Evolutionary conservation across 1,284 basidiomycete species (phyloP), one percentile per base, ranked within the genome.

Genomic region (Marasmius sp.): DNA sequence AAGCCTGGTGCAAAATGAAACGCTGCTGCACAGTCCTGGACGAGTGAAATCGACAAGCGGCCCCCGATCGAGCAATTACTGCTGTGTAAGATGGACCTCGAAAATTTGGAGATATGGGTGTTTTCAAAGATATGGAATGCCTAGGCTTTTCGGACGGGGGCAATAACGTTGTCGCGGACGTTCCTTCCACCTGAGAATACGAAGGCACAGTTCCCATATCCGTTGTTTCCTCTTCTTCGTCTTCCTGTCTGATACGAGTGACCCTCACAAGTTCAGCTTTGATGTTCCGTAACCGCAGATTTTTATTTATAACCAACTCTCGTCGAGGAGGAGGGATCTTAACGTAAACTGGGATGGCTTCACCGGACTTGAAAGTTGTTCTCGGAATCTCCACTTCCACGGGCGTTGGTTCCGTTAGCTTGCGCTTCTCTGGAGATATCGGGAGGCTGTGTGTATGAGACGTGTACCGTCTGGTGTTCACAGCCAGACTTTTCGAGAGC

Each of bases 11-110:
- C 22, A 93, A 75, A 16, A 93, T 74, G 58, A 93, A 88, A 16
- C 92, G 86, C 36, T 93, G 75, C 59, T 82, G 85, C 53, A 93
- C 81, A 1, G 89, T 77, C 18, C 81, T 81, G 41, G 85, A 82
- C 0, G 87, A 84, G 69, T 93, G 91, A 67, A 93, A 89, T 48
- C 89, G 85, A 75, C 91, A 93, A 37, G 89, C 86, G 38, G 89
- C 89, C 43, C 91, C 91, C 14, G 91, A 92, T 11, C 88, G 83
- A 2, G 89, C 86, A 36, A 93, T 74, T 54, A 86, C 78, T 6
- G 79, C 81, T 63, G 77, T 79, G 64, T 80, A 80, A 8, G 79
- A 75, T 16, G 78, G 75, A 34, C 74, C 79, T n/a, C 70, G 65
- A 61, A 73, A 74, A 18, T 68, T 71, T 27, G 78, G 72, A 38